Evolutionary conservation across 352 stramenopile genomes (phyloP), one percentile per base, ranked within the genome.

Genomic region (Globisporangium polare): DNA sequence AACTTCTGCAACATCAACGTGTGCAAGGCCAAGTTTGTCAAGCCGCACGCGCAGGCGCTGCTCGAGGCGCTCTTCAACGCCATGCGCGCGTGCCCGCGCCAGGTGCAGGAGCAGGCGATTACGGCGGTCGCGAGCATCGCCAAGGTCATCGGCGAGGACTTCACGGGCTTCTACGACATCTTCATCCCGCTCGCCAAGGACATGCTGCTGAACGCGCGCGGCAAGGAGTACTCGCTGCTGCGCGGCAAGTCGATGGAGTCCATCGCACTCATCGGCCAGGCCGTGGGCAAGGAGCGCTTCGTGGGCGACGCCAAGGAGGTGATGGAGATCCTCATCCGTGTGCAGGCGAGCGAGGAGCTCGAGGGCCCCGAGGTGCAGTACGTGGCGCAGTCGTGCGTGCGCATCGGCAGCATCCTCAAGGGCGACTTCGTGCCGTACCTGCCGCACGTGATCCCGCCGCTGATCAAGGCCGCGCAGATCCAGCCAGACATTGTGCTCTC

Each of bases 121-220:
- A 95, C 86, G 35, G 86, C 86, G 46, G 81, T 95, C 31, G 86
- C 84, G 27, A 93, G 82, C 56, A 78, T 95, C 22, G 86, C 86
- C 18, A 92, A 92, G 71, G 85, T 94, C 22, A 88, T 95, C 24
- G 81, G 83, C 26, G 71, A 79, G 51, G 81, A 89, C 39, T 95
- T 95, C 58, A 65, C 80, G 29, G 72, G 69, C 51, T 94, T 90
- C 69, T 95, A 95, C 67, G 76, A 86, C 59, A 89, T 95, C 42
- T 95, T 95, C 66, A 95, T 95, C 43, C 86, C 86, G 49, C 71
- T 95, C 45, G 86, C 86, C 41, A 93, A 92, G 72, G 81, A 95
- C 60, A 76, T 95, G 58, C 68, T 95, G 41, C 68, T 89, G 37
- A 83, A 94, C 59, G 85, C 86, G 5, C 62, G 73, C 35, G 86